Base-by-base conservation (phyloP, 257 asterid genomes). In the Lithospermum erythrorhizon region DNA sequence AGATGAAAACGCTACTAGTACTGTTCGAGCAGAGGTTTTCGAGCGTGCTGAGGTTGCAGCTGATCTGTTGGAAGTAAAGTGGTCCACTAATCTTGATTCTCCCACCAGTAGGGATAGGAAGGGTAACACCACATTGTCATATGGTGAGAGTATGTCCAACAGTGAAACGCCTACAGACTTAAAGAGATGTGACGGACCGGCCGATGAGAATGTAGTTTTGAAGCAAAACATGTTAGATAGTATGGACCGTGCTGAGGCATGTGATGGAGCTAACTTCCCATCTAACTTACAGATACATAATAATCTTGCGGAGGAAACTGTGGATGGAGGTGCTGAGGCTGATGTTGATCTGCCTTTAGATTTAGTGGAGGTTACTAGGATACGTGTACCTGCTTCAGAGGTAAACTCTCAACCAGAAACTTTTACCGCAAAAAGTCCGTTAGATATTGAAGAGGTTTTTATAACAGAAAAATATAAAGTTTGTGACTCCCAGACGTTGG, bases 31-130 rank as follows among this genome's bases (percentile, higher is more conserved):
- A 9, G 85, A 83, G 15, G 81, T 95, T 3, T 59, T 89, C 78
- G 94, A 86, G 71, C 83, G 85, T 65, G 99, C 97, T 65, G 88
- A 89, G 82, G 82, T 80, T 67, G 96, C 97, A 41, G 97, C 95
- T 70, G 93, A 91, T 80, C 93, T 93, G 37, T 76, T 93, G 81
- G 99, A 93, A 61, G 81, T 93, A 73, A 93, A 75, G 70, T 93
- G 97, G 99, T 84, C 94, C 23, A 89, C 98, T 58, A 87, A 82
- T 79, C 83, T 85, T 60, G 73, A 47, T 67, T 76, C 49, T 14
- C 49, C 49, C 5, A 41, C 91, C 45, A 63, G 85, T 29, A 78
- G 64, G 78, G 13, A 27, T 49, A 65, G 66, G 61, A 75, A 72
- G 67, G 75, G 69, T 29, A 69, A 68, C 10, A 48, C 53, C 29